Percentiles rank a stretch among this genome's conserved stretches.
Conservation (phyloP, 1,284 basidiomycete genomes). For the Papiliotrema nemorosa region DNA sequence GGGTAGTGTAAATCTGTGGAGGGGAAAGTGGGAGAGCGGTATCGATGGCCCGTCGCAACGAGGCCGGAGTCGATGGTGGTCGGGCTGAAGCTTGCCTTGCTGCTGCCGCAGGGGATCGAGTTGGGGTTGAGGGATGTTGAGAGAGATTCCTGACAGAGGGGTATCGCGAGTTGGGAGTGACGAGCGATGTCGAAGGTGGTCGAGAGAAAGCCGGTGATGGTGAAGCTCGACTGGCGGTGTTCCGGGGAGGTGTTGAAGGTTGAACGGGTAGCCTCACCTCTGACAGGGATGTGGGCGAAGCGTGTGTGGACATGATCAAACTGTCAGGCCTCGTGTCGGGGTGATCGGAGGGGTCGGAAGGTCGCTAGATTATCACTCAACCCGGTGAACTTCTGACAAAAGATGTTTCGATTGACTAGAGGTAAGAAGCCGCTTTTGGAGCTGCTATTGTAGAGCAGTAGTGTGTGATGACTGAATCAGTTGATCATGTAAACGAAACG, state of each 20-base stretch:
- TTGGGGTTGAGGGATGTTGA: background rate
- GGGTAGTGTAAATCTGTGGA: slow-evolving; percentile 11
- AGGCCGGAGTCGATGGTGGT: slow-evolving; percentile 4
- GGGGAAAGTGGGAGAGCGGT: slow-evolving; percentile 27
- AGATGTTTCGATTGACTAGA: too few species aligned
- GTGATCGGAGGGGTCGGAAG: background rate
- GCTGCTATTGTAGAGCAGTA: too few species aligned
- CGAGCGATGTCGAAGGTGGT: slow-evolving; percentile 2
- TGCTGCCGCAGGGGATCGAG: background rate
- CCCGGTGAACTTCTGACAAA: too few species aligned
- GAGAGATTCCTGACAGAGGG: background rate
- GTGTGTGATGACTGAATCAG: too few species aligned
- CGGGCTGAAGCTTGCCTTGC: background rate
- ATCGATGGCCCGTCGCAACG: slow-evolving; percentile 19
- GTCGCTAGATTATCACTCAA: background rate
- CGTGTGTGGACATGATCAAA: background rate
- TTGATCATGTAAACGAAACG: too few species aligned
- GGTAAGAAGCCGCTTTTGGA: too few species aligned
- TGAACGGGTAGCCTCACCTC: background rate
- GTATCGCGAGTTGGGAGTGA: slow-evolving; percentile 1
- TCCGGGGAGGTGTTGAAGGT: background rate
- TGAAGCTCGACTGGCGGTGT: background rate
- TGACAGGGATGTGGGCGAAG: background rate
- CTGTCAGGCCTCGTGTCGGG: background rate
- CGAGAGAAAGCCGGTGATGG: slow-evolving; percentile 8